Evolutionary conservation across 345 rosid species (phyloP).

Genomic region (Melaleuca quinquenervia): DNA sequence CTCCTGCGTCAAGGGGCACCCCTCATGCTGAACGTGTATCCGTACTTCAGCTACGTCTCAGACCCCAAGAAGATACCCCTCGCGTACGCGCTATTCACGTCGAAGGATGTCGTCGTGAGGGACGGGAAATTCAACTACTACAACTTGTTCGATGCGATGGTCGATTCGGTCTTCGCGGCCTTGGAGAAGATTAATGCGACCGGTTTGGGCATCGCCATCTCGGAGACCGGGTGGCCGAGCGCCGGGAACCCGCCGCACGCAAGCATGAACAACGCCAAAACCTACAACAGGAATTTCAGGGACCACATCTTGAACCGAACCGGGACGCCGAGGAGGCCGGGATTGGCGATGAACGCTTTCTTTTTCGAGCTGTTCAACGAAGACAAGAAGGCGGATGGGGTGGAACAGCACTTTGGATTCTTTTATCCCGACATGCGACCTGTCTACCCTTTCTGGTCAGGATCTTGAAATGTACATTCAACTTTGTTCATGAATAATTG

Average conservation of each 20-base stretch:
- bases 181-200: neutral
- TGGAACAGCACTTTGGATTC: neutral
- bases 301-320: neutral
- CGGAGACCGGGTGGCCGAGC: neutral
- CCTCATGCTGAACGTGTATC: neutral
- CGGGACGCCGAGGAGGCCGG: neutral
- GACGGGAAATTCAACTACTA: neutral
- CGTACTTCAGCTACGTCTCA: neutral
- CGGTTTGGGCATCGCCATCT: neutral
- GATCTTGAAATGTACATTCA: neutral
- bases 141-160: neutral
- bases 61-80: neutral
- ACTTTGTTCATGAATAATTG: neutral
- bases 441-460: neutral
- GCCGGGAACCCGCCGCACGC: neutral
- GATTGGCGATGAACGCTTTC: neutral
- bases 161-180: neutral
- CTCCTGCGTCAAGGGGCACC: neutral
- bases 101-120: neutral
- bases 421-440: neutral
- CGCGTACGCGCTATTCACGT: neutral
- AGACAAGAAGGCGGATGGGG: neutral
- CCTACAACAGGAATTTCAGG: neutral
- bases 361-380: neutral
- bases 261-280: neutral